Percentiles rank a stretch among this genome's conserved stretches.
Evolutionary conservation across 1,284 basidiomycete species (phyloP).

Genomic region (Chalciporus sp.): DNA sequence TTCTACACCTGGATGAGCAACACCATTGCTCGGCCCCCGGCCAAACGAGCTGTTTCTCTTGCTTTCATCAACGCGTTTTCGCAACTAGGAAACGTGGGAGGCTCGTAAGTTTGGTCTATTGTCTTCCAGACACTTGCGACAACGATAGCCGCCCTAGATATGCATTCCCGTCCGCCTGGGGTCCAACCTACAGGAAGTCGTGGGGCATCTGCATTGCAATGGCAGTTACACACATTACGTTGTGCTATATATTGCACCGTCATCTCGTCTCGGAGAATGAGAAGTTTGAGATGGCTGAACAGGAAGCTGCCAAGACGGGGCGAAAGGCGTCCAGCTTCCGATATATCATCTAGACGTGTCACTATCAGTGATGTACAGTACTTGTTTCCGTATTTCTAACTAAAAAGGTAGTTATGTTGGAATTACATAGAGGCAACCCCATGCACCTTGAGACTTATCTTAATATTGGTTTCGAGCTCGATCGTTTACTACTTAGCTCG

Average conservation of each 20-base stretch:
- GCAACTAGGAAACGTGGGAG: constrained; percentile 67
- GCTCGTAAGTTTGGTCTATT: constrained; percentile 52
- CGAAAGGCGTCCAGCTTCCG: constrained; percentile 1
- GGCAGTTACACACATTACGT: constrained; percentile 14
- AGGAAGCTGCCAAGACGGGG: constrained; percentile 6
- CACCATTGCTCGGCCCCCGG: constrained; percentile 67
- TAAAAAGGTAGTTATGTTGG: too few relatives aligned
- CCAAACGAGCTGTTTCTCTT: constrained; percentile 71
- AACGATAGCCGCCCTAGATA: constrained; percentile 5
- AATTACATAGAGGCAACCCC: too few relatives aligned
- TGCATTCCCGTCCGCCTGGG: constrained; percentile 27
- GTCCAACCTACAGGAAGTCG: constrained; percentile 32
- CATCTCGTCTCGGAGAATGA: constrained; percentile 18
- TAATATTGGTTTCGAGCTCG: too few relatives aligned
- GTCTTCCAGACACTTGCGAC: constrained; percentile 1
- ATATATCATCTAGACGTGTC: too few relatives aligned
- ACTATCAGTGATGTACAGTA: too few relatives aligned
- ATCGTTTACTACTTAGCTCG: too few relatives aligned
- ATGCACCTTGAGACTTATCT: too few relatives aligned
- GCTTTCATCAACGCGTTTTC: constrained; percentile 73
- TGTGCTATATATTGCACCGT: constrained; percentile 22
- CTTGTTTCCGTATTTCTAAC: too few relatives aligned
- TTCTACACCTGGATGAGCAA: constrained; percentile 70
- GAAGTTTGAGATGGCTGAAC: constrained; percentile 20
- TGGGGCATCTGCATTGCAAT: constrained; percentile 30